Evolutionary conservation across 2,329 filamentous ascomycete genomes (phyloP).

Genomic region (Drechslera avenae): DNA sequence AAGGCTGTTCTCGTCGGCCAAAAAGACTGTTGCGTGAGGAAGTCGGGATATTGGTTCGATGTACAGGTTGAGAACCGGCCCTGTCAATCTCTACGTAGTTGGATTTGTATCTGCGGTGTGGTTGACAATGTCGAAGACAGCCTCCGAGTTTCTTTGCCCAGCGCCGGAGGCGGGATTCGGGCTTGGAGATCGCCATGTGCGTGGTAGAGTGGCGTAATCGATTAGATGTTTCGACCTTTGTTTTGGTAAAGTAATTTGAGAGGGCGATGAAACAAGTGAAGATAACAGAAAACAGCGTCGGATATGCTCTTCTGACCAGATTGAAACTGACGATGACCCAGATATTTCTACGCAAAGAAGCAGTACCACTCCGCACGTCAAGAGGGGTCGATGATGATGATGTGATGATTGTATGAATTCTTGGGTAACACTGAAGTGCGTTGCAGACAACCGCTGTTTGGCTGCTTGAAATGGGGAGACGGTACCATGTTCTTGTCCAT

Average conservation of each 20-base stretch:
- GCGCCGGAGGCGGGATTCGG: constrained; percentile 3
- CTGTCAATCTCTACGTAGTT: constrained; percentile 2
- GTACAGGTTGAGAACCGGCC: neutral
- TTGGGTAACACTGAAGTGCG: neutral
- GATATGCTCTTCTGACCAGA: neutral
- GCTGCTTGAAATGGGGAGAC: neutral
- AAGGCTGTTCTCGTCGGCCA: neutral
- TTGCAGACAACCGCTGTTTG: neutral
- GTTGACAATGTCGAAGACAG: constrained; percentile 6
- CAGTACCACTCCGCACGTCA: neutral
- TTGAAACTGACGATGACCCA: neutral
- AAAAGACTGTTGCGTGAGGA: neutral
- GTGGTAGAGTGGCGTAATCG: neutral
- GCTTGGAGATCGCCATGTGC: constrained; percentile 1
- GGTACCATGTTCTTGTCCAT: constrained; percentile 1
- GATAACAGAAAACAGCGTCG: neutral
- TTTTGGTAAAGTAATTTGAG: neutral
- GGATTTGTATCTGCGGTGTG: constrained; percentile 5
- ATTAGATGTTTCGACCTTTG: neutral
- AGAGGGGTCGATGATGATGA: constrained; percentile 9
- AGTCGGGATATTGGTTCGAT: neutral
- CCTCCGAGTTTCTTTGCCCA: constrained; percentile 11
- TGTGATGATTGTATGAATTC: neutral
- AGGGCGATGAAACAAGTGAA: constrained; percentile 1
- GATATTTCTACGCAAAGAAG: constrained; percentile 1